Conservation (phyloP, 78 protist genomes). For the Salpingoeca rosetta region DNA sequence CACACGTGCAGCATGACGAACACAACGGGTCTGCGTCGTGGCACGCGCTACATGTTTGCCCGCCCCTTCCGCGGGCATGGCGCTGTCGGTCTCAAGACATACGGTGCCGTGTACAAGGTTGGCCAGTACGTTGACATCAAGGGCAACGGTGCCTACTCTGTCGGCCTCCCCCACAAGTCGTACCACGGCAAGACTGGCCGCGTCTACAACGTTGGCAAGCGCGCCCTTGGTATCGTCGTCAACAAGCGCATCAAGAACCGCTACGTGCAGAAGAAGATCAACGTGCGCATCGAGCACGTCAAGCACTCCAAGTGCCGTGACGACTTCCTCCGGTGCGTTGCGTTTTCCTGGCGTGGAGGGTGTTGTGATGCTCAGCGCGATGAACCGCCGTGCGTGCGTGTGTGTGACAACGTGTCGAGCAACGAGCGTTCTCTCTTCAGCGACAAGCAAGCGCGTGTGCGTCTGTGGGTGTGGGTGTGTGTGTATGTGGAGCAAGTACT, state of each 20-base stretch:
- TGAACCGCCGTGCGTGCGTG: too few relatives aligned
- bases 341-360: too few relatives aligned
- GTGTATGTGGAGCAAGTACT: too few relatives aligned
- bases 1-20: not conserved
- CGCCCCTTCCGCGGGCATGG: slow-evolving; percentile 84
- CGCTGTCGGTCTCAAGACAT: slow-evolving; percentile 49
- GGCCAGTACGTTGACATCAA: slow-evolving; percentile 36
- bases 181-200: slow-evolving; percentile 99
- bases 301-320: slow-evolving; percentile 80
- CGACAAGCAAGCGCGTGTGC: slow-evolving; percentile 10
- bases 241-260: slow-evolving; percentile 89
- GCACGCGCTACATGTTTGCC: slow-evolving; percentile 88
- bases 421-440: not conserved
- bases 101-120: slow-evolving; percentile 58
- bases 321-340: slow-evolving; percentile 79
- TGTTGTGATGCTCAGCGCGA: too few relatives aligned
- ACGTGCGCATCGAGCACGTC: slow-evolving; percentile 98
- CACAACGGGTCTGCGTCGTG: slow-evolving; percentile 76
- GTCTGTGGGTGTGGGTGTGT: too few relatives aligned
- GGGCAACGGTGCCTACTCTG: slow-evolving; percentile 87
- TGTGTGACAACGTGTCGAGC: slow-evolving; percentile 19
- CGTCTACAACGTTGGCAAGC: slow-evolving; percentile 95
- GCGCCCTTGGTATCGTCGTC: slow-evolving; percentile 96
- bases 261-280: slow-evolving; percentile 91
- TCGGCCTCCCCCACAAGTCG: slow-evolving; percentile 99